Percentiles rank a stretch among this genome's conserved stretches.
These are phyloP conservation scores for Cylindrodendrum hubeiense DNA, from an alignment of 2,329 filamentous ascomycete genomes.

Conservation along the genomic window DNA sequence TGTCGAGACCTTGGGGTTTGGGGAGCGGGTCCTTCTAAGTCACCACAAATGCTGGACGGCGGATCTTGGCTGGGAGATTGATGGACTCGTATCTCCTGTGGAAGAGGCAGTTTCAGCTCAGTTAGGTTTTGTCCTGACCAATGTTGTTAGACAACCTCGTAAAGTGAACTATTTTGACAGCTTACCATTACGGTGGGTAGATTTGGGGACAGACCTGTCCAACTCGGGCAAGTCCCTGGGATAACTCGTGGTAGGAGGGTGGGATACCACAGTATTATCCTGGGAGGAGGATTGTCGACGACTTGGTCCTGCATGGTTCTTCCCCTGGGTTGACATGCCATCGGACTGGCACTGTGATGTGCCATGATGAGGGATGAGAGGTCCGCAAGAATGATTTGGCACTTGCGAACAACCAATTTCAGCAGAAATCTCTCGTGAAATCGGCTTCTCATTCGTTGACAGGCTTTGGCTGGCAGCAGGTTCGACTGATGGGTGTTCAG, in stretches of 20 bases:
- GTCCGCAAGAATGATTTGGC: too few relatives aligned
- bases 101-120: slow-evolving; percentile 14
- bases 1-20: slow-evolving; percentile 32
- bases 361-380: not conserved
- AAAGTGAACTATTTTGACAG: not conserved
- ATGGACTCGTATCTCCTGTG: slow-evolving; percentile 13
- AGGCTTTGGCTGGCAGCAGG: not conserved
- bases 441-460: not conserved
- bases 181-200: not conserved
- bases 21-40: slow-evolving; percentile 46
- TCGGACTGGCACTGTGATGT: not conserved
- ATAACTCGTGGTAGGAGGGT: not conserved
- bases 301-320: not conserved
- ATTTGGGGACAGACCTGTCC: not conserved
- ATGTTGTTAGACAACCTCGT: not conserved
- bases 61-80: slow-evolving; percentile 18
- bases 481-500: not conserved
- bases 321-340: not conserved
- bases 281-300: not conserved
- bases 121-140: not conserved
- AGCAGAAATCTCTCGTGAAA: not conserved
- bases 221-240: not conserved
- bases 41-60: slow-evolving; percentile 46
- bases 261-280: not conserved
- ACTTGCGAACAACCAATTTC: not conserved